Percentiles rank a stretch among this genome's conserved stretches.
Evolutionary conservation across 2,329 filamentous ascomycete genomes (phyloP).

Genomic region (Diaporthe citri): DNA sequence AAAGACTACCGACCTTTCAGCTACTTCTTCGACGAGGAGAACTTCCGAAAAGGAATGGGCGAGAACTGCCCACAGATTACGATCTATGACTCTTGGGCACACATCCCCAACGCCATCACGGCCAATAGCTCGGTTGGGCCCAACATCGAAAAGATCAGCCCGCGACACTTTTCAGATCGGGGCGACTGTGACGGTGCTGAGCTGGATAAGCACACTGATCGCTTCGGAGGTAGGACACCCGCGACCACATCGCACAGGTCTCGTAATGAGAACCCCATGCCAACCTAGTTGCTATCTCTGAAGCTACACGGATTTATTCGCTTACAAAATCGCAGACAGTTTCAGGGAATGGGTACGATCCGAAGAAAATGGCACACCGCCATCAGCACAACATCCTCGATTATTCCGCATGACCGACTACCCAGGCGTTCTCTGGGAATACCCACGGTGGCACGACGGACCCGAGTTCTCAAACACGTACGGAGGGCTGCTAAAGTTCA

Average conservation of each 20-base stretch:
- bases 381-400: slow-evolving; percentile 48
- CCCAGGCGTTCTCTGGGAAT: slow-evolving; percentile 60
- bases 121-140: slow-evolving; percentile 40
- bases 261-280: neutral
- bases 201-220: slow-evolving; percentile 56
- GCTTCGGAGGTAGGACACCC: slow-evolving; percentile 47
- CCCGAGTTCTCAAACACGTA: slow-evolving; percentile 61
- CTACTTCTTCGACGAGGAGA: slow-evolving; percentile 62
- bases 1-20: slow-evolving; percentile 52
- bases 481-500: slow-evolving; percentile 56
- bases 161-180: slow-evolving; percentile 53
- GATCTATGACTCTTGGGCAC: slow-evolving; percentile 53
- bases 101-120: slow-evolving; percentile 52
- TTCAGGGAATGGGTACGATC: slow-evolving; percentile 49
- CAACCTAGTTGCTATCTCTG: rapidly evolving
- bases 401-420: slow-evolving; percentile 52
- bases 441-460: slow-evolving; percentile 60
- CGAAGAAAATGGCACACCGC: slow-evolving; percentile 41
- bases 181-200: slow-evolving; percentile 55
- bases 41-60: slow-evolving; percentile 56
- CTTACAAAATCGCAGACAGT: slow-evolving; percentile 44
- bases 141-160: slow-evolving; percentile 55
- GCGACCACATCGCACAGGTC: neutral
- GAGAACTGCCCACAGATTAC: slow-evolving; percentile 57
- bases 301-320: neutral